A percentile compares a stretch with the other conserved stretches of the same genome.
Evolutionary conservation across 2,329 filamentous ascomycete species (phyloP).

Genomic region (Canariomyces notabilis): DNA sequence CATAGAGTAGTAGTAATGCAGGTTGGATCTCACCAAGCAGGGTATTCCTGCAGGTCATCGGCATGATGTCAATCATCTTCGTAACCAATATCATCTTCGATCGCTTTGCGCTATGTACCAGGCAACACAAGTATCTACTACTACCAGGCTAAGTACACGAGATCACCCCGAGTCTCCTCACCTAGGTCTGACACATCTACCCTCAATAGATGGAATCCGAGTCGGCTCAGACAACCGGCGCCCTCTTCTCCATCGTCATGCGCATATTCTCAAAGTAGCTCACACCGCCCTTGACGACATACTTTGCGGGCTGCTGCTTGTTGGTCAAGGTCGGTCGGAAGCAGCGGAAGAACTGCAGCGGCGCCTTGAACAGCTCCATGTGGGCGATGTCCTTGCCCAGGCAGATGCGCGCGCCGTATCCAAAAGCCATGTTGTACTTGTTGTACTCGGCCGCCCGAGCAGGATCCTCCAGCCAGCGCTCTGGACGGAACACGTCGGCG

Average conservation of each 20-base stretch:
- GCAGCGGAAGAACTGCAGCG: not conserved
- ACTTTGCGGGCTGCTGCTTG: not conserved
- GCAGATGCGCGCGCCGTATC: slow-evolving; percentile 31
- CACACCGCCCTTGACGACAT: not conserved
- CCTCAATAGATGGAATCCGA: no score
- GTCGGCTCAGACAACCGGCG: no score
- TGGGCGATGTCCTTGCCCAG: slow-evolving; percentile 31
- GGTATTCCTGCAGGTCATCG: no score
- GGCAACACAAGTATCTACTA: no score
- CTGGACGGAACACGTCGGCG: slow-evolving; percentile 39
- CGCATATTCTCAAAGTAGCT: not conserved
- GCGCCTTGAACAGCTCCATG: slow-evolving; percentile 31
- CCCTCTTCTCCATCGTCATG: not conserved
- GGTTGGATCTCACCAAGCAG: no score
- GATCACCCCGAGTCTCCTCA: no score
- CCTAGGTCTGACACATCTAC: no score
- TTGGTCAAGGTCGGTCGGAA: not conserved
- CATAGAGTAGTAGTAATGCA: no score
- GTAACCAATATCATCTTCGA: no score
- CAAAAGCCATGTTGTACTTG: slow-evolving; percentile 30
- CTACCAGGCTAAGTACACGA: no score
- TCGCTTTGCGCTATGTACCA: no score
- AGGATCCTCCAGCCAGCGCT: slow-evolving; percentile 38
- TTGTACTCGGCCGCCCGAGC: slow-evolving; percentile 8
- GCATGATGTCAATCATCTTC: no score